Evolutionary conservation across 2,329 filamentous ascomycete species (phyloP), one percentile per base, ranked within the genome.

Genomic region (Diplodia seriata): DNA sequence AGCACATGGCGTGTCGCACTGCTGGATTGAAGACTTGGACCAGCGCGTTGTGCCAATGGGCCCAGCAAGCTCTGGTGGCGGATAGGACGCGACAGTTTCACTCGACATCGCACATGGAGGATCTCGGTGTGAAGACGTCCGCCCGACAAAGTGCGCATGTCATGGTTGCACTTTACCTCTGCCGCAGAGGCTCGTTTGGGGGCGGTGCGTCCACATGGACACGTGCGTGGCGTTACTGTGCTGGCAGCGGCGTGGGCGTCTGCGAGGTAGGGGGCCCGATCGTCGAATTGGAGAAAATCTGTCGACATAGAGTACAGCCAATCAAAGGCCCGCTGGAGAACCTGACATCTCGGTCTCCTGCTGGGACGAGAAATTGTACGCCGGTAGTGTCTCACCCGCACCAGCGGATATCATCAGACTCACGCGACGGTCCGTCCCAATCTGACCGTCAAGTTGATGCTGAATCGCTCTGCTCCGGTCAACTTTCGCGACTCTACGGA

Each of bases 61-160:
- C 15, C 18, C 36, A n/a, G 26, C 31, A 26, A 11, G 54, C 54
- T 56, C 54, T 40, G 36, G 54, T 36, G 36, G 29, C 40, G 59
- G 43, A 31, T 11, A 23, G 47, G 59, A 49, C 50, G 59, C 59
- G 59, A 63, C 59, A 38, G 50, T 63, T 31, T 62, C 47, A 63
- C 47, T 51, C 47, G 38, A 51, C 43, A 63, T 63, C 47, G 59
- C 59, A 63, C 59, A 51, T 29, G 59, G 59, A 63, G 59, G n/a
- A 63, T 31, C 47, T 38, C 59, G 31, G 47, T 47, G 50, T 63
- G 59, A 40, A 63, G 50, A 63, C 31, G 26, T n/a, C 31, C 59
- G 43, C 20, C 29, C 31, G 29, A 18, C 50, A 33, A 63, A 51
- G n/a, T 49, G 26, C 49, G 23, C 33, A 23, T 26, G 12, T n/a